Evolutionary conservation across 352 stramenopile genomes (phyloP), one percentile per base, ranked within the genome.

Genomic region (Thalassiosira hispida): DNA sequence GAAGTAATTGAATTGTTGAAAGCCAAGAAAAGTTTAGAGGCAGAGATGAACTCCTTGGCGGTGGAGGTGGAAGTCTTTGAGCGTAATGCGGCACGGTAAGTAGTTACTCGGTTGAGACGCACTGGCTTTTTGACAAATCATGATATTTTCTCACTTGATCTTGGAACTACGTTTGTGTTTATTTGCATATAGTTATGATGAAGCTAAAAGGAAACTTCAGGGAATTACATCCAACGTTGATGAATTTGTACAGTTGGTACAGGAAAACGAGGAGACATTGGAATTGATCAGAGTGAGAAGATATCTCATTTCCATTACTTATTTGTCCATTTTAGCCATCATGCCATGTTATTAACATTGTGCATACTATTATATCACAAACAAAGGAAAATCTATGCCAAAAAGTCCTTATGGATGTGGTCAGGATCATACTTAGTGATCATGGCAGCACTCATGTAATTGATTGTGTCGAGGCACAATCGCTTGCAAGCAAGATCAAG

Each of bases 401-500:
- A 16, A 27, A 29, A n/a, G 63, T 53, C 2, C 23, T 44, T 11
- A 18, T 61, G 31, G 63, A 73, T n/a, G 63, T 63, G 14, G 63
- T 52, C 1, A 23, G 22, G 8, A 63, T 73, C 33, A 42, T 73
- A 14, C 5, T 73, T 33, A 33, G 20, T 14, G 22, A 61, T 0
- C 5, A 51, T 14, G 14, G 52, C 23, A 11, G 44, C 0, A 42
- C n/a, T 20, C 25, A 46, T 25, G 35, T 46, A 16, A 68, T 75
- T 12, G 11, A 47, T 20, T n/a, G 16, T 11, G 53, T 23, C 5
- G 27, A n/a, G 16, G 65, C 65, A 47, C 33, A 77, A 61, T 20
- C n/a, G 11, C 38, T 77, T 57, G 27, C 55, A 11, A 18, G n/a
- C 27, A 27, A 77, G 40, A 63, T 77, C 52, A 44, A 33, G 29